Evolutionary conservation across 768 basidiomycete genomes (phyloP).

Genomic region (Mycena galericulata): DNA sequence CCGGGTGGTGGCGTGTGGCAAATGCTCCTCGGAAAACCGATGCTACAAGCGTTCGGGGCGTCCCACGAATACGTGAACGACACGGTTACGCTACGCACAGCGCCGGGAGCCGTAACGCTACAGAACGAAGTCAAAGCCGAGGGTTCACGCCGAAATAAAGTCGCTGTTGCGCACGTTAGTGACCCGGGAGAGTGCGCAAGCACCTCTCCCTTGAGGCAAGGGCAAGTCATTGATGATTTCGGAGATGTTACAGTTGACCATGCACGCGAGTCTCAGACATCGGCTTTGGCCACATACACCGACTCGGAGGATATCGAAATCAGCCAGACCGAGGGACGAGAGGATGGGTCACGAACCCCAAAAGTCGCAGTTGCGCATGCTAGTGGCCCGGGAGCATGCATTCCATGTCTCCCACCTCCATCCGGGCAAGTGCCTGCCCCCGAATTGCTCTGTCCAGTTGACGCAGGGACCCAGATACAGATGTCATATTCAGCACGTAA

Average conservation of each 20-base stretch:
- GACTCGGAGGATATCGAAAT: too few species aligned
- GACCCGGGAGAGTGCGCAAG: conserved; percentile 21
- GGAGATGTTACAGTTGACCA: not conserved
- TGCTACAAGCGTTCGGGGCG: conserved; percentile 25
- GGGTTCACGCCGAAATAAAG: conserved; percentile 22
- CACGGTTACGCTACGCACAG: conserved; percentile 11
- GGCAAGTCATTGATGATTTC: conserved; percentile 9
- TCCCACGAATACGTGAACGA: conserved; percentile 27
- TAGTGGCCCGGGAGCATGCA: conserved; percentile 19
- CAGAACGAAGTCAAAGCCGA: conserved; percentile 10
- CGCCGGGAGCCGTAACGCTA: not conserved
- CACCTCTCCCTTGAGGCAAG: conserved; percentile 24
- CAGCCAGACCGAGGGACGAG: not conserved
- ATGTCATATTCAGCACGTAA: conserved; percentile 9
- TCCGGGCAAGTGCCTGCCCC: not conserved
- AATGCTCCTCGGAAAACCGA: conserved; percentile 33
- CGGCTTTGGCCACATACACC: too few species aligned
- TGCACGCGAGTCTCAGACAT: not conserved
- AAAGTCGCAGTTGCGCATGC: conserved; percentile 13
- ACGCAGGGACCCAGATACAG: not conserved
- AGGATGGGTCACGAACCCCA: conserved; percentile 9
- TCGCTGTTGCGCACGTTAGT: conserved; percentile 26
- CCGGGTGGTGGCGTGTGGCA: conserved; percentile 32
- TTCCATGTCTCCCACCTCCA: conserved; percentile 1
- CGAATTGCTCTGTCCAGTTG: not conserved